Base-by-base conservation (phyloP, 345 rosid genomes). In the Moricandia moricandioides region DNA sequence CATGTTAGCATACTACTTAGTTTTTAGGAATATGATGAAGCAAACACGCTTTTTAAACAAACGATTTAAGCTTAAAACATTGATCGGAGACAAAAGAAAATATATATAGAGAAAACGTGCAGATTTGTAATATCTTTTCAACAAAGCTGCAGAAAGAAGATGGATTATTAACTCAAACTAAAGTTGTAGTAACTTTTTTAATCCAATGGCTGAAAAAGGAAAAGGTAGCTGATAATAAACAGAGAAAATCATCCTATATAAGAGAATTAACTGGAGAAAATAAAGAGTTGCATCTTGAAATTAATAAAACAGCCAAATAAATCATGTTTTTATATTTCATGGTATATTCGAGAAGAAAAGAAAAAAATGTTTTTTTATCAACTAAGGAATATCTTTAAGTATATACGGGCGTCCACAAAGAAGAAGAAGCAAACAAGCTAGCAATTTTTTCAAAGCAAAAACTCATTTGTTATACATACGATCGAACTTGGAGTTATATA, bases 131-230 rank as follows among this genome's bases (percentile, higher is more conserved):
- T 27, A 77, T 68, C 29, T 51, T 77, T 67, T 40, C 35, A 61
- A 72, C 68, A 71, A 71, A 78, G 74, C 79, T 76, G 74, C 74
- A 65, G 8, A 66, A 71, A 66, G 65, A 65, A 65, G 35, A 65
- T 58, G 49, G 66, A 71, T 59, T 40, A 47, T 33, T 67, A 57
- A 67, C 72, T 24, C 30, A 45, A n/a, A 67, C 3, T 71, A 72
- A 60, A 66, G 73, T 66, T 62, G 4, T 40, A 37, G 62, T 66
- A 72, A 72, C 72, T 47, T 45, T 71, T 35, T 10, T 49, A 34
- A 34, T 74, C 61, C 67, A 12, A n/a, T 18, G 43, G 58, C 16
- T 35, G 58, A 14, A 29, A 57, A 65, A 65, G 54, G 63, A 35
- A 72, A 52, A 34, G 30, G 52, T 31, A 70, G n/a, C 31, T 40